Evolutionary conservation across 2,329 filamentous ascomycete genomes (phyloP), one percentile per base, ranked within the genome.

Genomic region (Elsinoe perseae): DNA sequence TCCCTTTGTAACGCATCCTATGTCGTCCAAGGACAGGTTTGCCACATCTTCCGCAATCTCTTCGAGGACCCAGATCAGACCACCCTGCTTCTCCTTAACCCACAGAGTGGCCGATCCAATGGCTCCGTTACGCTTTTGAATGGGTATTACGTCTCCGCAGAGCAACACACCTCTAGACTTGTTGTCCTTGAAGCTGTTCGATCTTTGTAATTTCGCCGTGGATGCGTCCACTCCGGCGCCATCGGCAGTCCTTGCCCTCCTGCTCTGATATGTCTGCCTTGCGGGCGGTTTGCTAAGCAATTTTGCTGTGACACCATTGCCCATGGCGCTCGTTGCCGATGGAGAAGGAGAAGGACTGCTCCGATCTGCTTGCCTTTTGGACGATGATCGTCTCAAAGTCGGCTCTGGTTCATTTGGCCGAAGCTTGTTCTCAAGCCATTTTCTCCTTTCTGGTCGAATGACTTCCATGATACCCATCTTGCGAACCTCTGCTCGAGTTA

Each of bases 121-220:
- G 9, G 86, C 82, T 3, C 93, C 93, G 65, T 98, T 95, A 59
- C 93, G 83, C 72, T 97, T 98, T 69, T 91, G 87, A 58, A 98
- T 98, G 0, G 93, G 93, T 16, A 98, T 89, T n/a, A 98, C 92
- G 69, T 98, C 93, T 42, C 93, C 93, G 64, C 93, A 98, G 1
- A 98, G 79, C 54, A 98, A 72, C 23, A 98, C 93, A 2, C 92
- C 92, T 63, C 90, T 80, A 21, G 89, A 95, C 61, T 88, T 90
- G n/a, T n/a, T n/a, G 64, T 81, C 86, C 62, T 80, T 82, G 54
- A 82, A 78, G 64, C 91, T 86, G 63, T 90, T 79, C 30, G 73
- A 61, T 79, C 63, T 76, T 40, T 78, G 66, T 62, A 73, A 72
- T 62, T 72, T 70, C 63, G 73, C 68, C 6, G 64, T 64, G n/a